phyloP scores from a whole-genome alignment of 495 filamentous ascomycete genomes.

The Talaromyces trachyspermus region DNA sequence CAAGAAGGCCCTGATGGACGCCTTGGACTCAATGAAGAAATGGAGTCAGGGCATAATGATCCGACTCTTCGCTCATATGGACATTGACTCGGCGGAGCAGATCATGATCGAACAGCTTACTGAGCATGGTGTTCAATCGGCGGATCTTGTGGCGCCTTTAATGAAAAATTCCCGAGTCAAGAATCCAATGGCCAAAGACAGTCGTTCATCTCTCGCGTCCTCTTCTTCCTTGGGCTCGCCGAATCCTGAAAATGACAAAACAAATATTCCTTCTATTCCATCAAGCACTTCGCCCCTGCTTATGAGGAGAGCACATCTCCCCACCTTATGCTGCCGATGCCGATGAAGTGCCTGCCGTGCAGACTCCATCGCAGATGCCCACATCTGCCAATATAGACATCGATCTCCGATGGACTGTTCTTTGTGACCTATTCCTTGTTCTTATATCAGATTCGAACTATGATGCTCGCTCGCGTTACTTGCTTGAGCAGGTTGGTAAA shows the following conservation, averaged over 20 bases:
- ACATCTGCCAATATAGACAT: conserved; percentile 82
- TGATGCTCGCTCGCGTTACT: conserved; percentile 76
- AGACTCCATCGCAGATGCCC: conserved; percentile 72
- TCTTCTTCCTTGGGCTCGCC: conserved; percentile 21
- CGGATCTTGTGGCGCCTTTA: conserved; percentile 73
- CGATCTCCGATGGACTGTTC: conserved; percentile 92
- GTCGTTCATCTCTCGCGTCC: conserved; percentile 11
- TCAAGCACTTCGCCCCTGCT: conserved; percentile 21
- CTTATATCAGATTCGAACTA: conserved; percentile 93
- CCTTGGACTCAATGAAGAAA: conserved; percentile 77
- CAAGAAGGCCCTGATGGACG: conserved; percentile 62
- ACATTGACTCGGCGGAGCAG: conserved; percentile 81
- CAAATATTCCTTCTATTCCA: conserved; percentile 19
- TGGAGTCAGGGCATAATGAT: conserved; percentile 98
- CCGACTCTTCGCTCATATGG: conserved; percentile 90
- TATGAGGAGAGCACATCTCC: conserved; percentile 37
- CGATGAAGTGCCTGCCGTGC: conserved; percentile 64
- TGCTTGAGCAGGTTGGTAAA: conserved; percentile 77
- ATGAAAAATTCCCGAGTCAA: conserved; percentile 92
- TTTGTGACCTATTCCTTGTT: conserved; percentile 93
- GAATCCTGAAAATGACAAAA: conserved; percentile 20
- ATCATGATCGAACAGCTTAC: conserved; percentile 98
- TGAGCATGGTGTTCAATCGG: conserved; percentile 79
- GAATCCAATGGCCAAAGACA: conserved; percentile 71
- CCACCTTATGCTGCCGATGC: conserved; percentile 67